Percentiles rank a stretch among this genome's conserved stretches.
Conservation (phyloP, 2,329 filamentous ascomycete species). For the Sporothrix globosa region DNA sequence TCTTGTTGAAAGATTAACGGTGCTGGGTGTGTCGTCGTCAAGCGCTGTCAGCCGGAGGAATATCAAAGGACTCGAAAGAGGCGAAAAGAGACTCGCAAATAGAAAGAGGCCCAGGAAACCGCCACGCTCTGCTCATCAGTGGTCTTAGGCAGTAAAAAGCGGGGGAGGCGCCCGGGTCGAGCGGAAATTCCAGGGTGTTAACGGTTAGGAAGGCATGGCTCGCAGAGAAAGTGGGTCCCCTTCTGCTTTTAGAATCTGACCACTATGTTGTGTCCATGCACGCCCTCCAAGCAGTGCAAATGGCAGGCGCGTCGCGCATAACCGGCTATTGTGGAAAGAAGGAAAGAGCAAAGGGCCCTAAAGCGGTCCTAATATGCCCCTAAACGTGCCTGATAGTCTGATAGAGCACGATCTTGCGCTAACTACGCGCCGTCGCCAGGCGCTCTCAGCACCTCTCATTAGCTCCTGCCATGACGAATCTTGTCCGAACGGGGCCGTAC, state of each 20-base stretch:
- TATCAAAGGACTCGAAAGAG: slow-evolving; percentile 11
- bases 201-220: slow-evolving; percentile 1
- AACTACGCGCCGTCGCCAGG: not conserved
- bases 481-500: not conserved
- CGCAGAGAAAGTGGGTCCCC: slow-evolving; percentile 18
- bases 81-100: slow-evolving; percentile 14
- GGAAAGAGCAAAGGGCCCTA: not conserved
- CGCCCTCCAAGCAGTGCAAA: not conserved
- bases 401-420: not conserved
- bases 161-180: slow-evolving; percentile 17
- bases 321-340: not conserved
- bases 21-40: not conserved
- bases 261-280: not conserved
- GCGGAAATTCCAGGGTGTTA: slow-evolving; percentile 24
- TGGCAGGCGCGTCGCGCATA: slow-evolving; percentile 24
- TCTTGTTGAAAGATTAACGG: slow-evolving; percentile 28
- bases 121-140: slow-evolving; percentile 19
- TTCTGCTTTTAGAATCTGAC: not conserved
- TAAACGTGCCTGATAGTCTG: not conserved
- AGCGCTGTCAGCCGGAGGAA: slow-evolving; percentile 9
- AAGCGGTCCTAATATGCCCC: not conserved
- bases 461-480: slow-evolving; percentile 17
- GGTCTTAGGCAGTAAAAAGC: slow-evolving; percentile 20
- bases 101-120: not conserved
- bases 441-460: slow-evolving; percentile 4